These are phyloP conservation scores for Bipolaris oryzae DNA, from an alignment of 2,329 filamentous ascomycete genomes.

Conservation along the genomic window DNA sequence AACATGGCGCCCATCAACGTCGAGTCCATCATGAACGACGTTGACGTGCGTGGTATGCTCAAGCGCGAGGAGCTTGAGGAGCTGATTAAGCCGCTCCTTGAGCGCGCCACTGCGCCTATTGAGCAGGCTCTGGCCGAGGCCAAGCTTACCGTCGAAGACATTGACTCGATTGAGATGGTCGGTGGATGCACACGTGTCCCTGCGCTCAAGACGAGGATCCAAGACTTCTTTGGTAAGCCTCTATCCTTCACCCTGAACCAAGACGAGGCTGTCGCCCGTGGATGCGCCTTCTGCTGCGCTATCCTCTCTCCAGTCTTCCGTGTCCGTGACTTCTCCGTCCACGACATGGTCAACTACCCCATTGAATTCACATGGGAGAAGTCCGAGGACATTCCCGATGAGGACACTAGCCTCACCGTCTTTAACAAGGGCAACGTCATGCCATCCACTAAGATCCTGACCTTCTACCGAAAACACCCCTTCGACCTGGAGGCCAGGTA, in stretches of 20 bases:
- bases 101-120: conserved; percentile 73
- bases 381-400: conserved; percentile 95
- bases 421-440: conserved; percentile 97
- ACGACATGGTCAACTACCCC: conserved; percentile 97
- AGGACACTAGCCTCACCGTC: conserved; percentile 95
- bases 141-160: conserved; percentile 87
- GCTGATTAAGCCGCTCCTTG: conserved; percentile 82
- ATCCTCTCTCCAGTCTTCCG: conserved; percentile 98
- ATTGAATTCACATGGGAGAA: conserved; percentile 99
- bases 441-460: conserved; percentile 98
- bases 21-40: conserved; percentile 97
- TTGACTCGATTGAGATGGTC: conserved; percentile 90
- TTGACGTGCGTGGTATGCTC: conserved; percentile 86
- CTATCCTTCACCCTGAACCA: conserved; percentile 98
- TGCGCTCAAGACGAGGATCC: conserved; percentile 85
- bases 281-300: conserved; percentile 96
- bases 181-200: conserved; percentile 95
- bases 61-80: conserved; percentile 94
- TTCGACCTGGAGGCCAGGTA: conserved; percentile 97
- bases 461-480: conserved; percentile 97
- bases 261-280: conserved; percentile 94
- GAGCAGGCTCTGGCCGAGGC: conserved; percentile 95
- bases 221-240: conserved; percentile 85
- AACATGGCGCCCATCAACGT: conserved; percentile 91
- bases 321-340: conserved; percentile 95